These are phyloP conservation scores for Uronychia setigera DNA, from an alignment of 73 alveolate species.

Conservation along the genomic window DNA sequence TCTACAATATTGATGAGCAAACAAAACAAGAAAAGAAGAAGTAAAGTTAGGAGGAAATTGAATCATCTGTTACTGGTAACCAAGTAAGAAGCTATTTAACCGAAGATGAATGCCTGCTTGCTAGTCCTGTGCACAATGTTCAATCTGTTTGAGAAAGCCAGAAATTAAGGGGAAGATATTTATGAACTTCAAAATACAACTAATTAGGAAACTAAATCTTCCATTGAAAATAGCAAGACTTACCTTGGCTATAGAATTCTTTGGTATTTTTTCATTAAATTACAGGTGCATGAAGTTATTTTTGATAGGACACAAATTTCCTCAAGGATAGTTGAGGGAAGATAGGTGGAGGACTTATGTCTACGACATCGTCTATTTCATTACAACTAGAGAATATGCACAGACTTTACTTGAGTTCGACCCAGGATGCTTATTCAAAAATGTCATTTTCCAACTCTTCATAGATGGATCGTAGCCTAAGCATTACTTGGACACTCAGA, in stretches of 20 bases:
- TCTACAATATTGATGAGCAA: not conserved
- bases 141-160: not conserved
- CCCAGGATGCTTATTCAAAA: constrained; percentile 41
- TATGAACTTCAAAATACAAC: not conserved
- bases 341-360: constrained; percentile 46
- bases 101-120: not conserved
- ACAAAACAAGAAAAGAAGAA: not conserved
- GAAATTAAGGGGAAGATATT: not conserved
- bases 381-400: constrained; percentile 30
- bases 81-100: not conserved
- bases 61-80: not conserved
- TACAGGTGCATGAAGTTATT: constrained; percentile 24
- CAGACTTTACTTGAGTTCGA: constrained; percentile 36
- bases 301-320: constrained; percentile 42
- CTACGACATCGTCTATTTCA: constrained; percentile 42
- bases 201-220: not conserved
- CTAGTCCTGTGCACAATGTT: not conserved
- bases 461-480: not conserved
- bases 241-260: constrained; percentile 44
- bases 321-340: constrained; percentile 34
- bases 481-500: not conserved
- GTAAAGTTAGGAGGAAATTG: not conserved
- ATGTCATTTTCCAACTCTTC: not conserved
- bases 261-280: constrained; percentile 1
- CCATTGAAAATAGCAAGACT: constrained; percentile 22